Conservation (phyloP, 495 filamentous ascomycete genomes). For the Aspergillus homomorphus region DNA sequence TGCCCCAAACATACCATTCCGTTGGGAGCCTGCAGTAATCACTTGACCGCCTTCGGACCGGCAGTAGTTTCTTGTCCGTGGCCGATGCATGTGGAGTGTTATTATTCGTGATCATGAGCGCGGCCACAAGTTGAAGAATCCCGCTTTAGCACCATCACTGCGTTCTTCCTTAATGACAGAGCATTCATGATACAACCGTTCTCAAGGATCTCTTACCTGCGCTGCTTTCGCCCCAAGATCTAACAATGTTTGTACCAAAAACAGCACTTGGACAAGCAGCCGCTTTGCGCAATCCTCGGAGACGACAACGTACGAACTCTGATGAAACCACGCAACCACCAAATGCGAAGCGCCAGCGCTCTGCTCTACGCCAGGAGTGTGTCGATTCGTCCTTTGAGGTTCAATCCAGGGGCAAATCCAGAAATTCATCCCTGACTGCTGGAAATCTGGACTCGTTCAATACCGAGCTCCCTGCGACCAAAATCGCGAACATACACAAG, state of each 20-base stretch:
- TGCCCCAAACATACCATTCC: too few species aligned
- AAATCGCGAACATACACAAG: constrained; percentile 29
- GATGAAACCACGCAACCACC: constrained; percentile 62
- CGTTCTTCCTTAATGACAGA: neutral
- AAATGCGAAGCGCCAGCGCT: constrained; percentile 70
- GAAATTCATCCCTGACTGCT: constrained; percentile 18
- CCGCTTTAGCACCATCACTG: neutral
- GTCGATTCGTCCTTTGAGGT: constrained; percentile 31
- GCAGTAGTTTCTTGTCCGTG: neutral
- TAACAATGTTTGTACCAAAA: constrained; percentile 61
- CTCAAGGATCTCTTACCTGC: neutral
- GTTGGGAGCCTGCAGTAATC: too few species aligned
- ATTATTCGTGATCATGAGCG: neutral
- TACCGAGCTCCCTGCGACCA: constrained; percentile 12
- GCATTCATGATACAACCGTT: neutral
- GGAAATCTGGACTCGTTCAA: constrained; percentile 12
- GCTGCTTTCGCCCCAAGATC: neutral
- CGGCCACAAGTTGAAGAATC: neutral
- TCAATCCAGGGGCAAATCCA: constrained; percentile 17
- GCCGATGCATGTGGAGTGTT: neutral
- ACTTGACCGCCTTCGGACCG: constrained; percentile 3
- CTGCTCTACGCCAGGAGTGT: constrained; percentile 56
- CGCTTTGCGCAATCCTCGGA: constrained; percentile 57
- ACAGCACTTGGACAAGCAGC: constrained; percentile 43
- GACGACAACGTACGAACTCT: constrained; percentile 64